These are phyloP conservation scores for Fusarium siculi DNA, from an alignment of 2,329 filamentous ascomycete genomes.

Conservation along the genomic window DNA sequence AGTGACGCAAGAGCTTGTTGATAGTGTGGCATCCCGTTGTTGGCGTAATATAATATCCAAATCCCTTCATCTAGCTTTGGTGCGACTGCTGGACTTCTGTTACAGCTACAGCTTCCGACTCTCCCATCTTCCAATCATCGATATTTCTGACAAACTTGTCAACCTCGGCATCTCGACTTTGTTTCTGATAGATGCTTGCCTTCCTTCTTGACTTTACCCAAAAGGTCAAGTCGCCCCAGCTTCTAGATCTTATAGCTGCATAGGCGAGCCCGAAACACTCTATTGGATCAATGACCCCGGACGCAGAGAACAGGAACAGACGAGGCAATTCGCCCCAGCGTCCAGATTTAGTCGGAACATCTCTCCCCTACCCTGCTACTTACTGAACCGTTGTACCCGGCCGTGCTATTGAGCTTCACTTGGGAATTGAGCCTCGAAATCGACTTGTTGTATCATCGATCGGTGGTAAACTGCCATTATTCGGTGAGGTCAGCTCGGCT, in stretches of 20 bases:
- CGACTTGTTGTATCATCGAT: slow-evolving; percentile 6
- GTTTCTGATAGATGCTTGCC: neutral
- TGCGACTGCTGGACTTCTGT: neutral
- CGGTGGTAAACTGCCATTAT: neutral
- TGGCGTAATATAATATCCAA: slow-evolving; percentile 4
- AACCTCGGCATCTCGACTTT: neutral
- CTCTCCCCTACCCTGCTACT: neutral
- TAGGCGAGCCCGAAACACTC: slow-evolving; percentile 6
- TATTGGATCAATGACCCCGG: neutral
- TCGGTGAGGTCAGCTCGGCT: neutral
- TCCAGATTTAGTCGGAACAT: neutral
- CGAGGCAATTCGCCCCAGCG: slow-evolving; percentile 12
- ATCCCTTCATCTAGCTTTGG: neutral
- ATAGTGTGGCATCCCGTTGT: neutral
- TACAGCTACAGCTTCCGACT: neutral
- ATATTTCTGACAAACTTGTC: neutral
- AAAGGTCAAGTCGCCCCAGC: neutral
- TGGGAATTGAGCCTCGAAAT: neutral
- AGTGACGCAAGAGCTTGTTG: slow-evolving; percentile 23
- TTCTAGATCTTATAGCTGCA: neutral
- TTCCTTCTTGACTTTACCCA: neutral
- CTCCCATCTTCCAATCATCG: neutral
- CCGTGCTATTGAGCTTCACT: neutral
- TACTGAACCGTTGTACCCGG: neutral
- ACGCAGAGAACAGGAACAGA: neutral